A percentile compares a stretch with the other conserved stretches of the same genome.
Conservation (phyloP, 495 filamentous ascomycete species). For the Penicillium cataractarum region DNA sequence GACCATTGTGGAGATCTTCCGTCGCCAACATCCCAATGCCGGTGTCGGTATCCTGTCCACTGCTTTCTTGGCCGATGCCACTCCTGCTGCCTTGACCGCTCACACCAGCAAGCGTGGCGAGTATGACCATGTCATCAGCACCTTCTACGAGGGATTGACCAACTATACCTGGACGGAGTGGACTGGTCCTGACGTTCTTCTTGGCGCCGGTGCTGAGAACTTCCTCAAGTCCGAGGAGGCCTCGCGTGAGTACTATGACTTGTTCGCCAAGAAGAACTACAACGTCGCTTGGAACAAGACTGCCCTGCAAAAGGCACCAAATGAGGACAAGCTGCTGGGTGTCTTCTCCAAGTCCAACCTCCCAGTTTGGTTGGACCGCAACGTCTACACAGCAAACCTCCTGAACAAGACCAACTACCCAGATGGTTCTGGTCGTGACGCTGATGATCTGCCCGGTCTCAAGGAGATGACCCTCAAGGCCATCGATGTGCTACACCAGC, state of each 20-base stretch:
- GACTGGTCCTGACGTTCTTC: slow-evolving; percentile 70
- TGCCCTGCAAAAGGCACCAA: slow-evolving; percentile 53
- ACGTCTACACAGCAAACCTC: slow-evolving; percentile 68
- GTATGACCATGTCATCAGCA: slow-evolving; percentile 66
- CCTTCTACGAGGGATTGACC: slow-evolving; percentile 58
- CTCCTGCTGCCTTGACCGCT: slow-evolving; percentile 66
- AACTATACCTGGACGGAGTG: slow-evolving; percentile 69
- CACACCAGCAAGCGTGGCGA: slow-evolving; percentile 65
- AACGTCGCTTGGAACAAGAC: slow-evolving; percentile 68
- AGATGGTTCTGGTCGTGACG: slow-evolving; percentile 56
- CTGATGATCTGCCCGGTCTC: slow-evolving; percentile 69
- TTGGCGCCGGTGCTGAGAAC: slow-evolving; percentile 74
- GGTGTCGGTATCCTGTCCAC: slow-evolving; percentile 64
- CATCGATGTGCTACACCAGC: slow-evolving; percentile 66
- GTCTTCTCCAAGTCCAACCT: slow-evolving; percentile 69
- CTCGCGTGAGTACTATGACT: slow-evolving; percentile 67
- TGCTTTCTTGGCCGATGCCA: slow-evolving; percentile 73
- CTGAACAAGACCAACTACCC: slow-evolving; percentile 62
- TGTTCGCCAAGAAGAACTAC: slow-evolving; percentile 68
- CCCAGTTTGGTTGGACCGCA: slow-evolving; percentile 73
- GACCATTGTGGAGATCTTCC: slow-evolving; percentile 72
- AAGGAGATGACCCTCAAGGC: slow-evolving; percentile 85
- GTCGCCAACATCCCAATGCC: slow-evolving; percentile 57
- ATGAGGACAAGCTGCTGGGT: slow-evolving; percentile 61
- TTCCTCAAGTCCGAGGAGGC: slow-evolving; percentile 51